phyloP scores from a whole-genome alignment of 345 rosid species.

The Eucalyptus curtisii region DNA sequence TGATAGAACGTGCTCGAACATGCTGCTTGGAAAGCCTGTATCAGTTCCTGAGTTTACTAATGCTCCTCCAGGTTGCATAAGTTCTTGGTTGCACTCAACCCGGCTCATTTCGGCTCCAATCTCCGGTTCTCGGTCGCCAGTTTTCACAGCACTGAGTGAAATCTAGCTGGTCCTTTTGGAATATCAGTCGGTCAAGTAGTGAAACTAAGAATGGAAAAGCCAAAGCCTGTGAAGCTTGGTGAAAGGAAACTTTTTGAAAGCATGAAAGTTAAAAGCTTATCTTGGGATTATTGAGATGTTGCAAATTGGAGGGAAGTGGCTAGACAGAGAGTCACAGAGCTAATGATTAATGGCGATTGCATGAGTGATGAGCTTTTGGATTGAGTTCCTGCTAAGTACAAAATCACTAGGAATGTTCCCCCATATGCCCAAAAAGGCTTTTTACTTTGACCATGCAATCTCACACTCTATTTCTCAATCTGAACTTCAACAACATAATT shows the following conservation, averaged over 20 bases:
- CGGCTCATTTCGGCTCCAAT: background rate
- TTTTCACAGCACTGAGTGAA: background rate
- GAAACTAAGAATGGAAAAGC: background rate
- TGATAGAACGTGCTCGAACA: background rate
- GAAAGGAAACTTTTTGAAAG: background rate
- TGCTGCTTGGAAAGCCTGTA: background rate
- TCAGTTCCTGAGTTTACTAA: background rate
- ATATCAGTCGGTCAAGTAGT: background rate
- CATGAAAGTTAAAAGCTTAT: constrained; percentile 6
- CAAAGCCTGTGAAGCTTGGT: background rate
- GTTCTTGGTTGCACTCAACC: background rate
- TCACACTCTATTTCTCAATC: constrained; percentile 13
- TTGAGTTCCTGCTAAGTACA: constrained; percentile 8
- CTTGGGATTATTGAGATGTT: constrained; percentile 3
- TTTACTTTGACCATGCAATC: constrained; percentile 15
- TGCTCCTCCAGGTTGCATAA: background rate
- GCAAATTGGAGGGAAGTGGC: constrained; percentile 21
- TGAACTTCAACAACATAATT: background rate
- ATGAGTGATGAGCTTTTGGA: constrained; percentile 1
- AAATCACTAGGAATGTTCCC: constrained; percentile 15
- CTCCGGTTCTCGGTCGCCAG: background rate
- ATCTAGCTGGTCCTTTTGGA: background rate
- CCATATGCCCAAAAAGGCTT: constrained; percentile 14
- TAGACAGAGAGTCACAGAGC: background rate
- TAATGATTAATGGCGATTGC: constrained; percentile 12